Evolutionary conservation across 768 basidiomycete genomes (phyloP).

Genomic region (Chalciporus sphaerocephalus): DNA sequence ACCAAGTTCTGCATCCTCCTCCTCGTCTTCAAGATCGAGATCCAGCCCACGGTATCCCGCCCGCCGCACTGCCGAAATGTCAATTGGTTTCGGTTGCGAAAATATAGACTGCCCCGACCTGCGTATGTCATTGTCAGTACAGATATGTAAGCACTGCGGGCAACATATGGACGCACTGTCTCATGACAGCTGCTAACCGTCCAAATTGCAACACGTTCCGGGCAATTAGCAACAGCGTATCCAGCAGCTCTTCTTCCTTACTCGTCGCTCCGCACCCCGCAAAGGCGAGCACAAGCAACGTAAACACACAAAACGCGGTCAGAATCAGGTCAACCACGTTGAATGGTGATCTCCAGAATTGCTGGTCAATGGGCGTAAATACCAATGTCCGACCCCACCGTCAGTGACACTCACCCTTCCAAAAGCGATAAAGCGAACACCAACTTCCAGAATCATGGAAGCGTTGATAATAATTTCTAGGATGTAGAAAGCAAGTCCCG

Average conservation of each 20-base stretch:
- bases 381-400: slow-evolving; percentile 4
- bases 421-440: slow-evolving; percentile 86
- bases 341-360: slow-evolving; percentile 96
- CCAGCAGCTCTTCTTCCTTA: slow-evolving; percentile 91
- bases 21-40: slow-evolving; percentile 65
- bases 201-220: slow-evolving; percentile 92
- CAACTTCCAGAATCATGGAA: slow-evolving; percentile 92
- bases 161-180: slow-evolving; percentile 73
- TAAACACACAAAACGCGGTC: slow-evolving; percentile 85
- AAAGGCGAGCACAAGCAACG: slow-evolving; percentile 82
- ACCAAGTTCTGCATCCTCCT: slow-evolving; percentile 49
- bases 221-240: slow-evolving; percentile 86
- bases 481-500: slow-evolving; percentile 82
- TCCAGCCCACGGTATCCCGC: slow-evolving; percentile 62
- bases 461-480: slow-evolving; percentile 86
- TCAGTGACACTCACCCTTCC: slow-evolving; percentile 67
- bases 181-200: slow-evolving; percentile 86
- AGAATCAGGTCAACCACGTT: slow-evolving; percentile 87
- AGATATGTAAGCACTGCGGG: too few relatives aligned
- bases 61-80: slow-evolving; percentile 66
- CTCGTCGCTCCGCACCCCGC: slow-evolving; percentile 78
- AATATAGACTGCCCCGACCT: slow-evolving; percentile 91
- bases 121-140: slow-evolving; percentile 11
- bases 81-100: slow-evolving; percentile 80
- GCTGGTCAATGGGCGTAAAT: slow-evolving; percentile 40